Conservation (phyloP, 345 rosid genomes). For the Boechera divaricarpa region DNA sequence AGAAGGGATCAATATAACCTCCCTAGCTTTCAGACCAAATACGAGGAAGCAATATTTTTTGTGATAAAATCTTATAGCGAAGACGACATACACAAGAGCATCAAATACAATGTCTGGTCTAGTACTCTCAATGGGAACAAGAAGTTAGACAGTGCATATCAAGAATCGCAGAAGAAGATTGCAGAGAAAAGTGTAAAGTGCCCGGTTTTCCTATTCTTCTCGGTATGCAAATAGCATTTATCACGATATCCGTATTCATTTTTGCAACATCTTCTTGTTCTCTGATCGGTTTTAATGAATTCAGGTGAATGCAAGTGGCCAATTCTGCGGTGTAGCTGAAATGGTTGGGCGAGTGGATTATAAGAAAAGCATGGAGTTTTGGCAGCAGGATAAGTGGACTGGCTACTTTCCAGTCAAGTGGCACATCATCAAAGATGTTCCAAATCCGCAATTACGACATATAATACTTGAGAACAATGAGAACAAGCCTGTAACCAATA, state of each 20-base stretch:
- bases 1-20: conserved; percentile 61
- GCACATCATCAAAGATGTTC: conserved; percentile 74
- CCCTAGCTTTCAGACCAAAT: conserved; percentile 52
- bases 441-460: conserved; percentile 64
- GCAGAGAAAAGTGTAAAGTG: conserved; percentile 52
- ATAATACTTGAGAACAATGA: conserved; percentile 72
- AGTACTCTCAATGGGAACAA: conserved; percentile 72
- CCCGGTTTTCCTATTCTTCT: conserved; percentile 70
- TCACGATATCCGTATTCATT: neutral
- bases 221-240: conserved; percentile 45
- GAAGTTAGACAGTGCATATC: conserved; percentile 62
- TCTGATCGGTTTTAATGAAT: conserved; percentile 26
- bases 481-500: conserved; percentile 72
- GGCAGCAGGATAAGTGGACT: conserved; percentile 86
- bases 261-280: neutral
- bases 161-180: conserved; percentile 51
- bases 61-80: conserved; percentile 75
- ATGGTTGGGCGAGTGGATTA: conserved; percentile 67
- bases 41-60: conserved; percentile 62
- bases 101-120: conserved; percentile 77
- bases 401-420: conserved; percentile 73
- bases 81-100: conserved; percentile 71
- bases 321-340: conserved; percentile 77
- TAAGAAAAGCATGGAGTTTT: conserved; percentile 68
- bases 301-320: conserved; percentile 82